Evolutionary conservation across 1,139 yeast species (phyloP).

Genomic region (Yamadazyma taylorii): DNA sequence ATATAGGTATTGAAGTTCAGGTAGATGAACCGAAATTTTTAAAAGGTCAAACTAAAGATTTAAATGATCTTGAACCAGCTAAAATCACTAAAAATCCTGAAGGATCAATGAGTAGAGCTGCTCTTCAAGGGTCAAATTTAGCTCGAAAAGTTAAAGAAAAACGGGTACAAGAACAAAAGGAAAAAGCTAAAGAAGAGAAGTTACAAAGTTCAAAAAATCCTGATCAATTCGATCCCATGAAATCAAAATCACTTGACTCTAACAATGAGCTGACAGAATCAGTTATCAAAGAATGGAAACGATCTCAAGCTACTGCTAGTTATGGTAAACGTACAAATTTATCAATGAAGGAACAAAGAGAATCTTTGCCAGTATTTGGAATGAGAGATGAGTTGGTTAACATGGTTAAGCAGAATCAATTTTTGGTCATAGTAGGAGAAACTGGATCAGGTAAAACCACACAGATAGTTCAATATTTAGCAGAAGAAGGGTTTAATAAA

Average conservation of each 20-base stretch:
- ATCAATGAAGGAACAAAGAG: conserved; percentile 65
- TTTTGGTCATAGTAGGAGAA: conserved; percentile 48
- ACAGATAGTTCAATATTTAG: conserved; percentile 40
- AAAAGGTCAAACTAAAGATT: conserved; percentile 45
- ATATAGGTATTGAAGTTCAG: conserved; percentile 71
- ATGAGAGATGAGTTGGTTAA: conserved; percentile 59
- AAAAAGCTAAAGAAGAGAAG: conserved; percentile 36
- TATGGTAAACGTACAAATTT: conserved; percentile 56
- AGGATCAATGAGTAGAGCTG: conserved; percentile 77
- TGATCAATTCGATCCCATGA: conserved; percentile 45
- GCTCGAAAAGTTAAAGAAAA: conserved; percentile 67
- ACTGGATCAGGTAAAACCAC: conserved; percentile 50
- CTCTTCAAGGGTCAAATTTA: conserved; percentile 70
- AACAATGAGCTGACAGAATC: conserved; percentile 4
- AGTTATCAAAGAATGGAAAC: conserved; percentile 24
- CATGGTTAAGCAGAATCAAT: conserved; percentile 50
- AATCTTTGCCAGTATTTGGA: conserved; percentile 69
- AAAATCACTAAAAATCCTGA: conserved; percentile 68
- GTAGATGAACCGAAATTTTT: conserved; percentile 73
- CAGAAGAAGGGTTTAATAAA: conserved; percentile 37
- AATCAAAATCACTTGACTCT: conserved; percentile 7
- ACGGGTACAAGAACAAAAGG: conserved; percentile 50
- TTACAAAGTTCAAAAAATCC: conserved; percentile 22
- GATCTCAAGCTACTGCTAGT: conserved; percentile 39
- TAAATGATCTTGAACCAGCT: conserved; percentile 48